Conservation (phyloP, 1,284 basidiomycete genomes). For the Wallemia ichthyophaga region DNA sequence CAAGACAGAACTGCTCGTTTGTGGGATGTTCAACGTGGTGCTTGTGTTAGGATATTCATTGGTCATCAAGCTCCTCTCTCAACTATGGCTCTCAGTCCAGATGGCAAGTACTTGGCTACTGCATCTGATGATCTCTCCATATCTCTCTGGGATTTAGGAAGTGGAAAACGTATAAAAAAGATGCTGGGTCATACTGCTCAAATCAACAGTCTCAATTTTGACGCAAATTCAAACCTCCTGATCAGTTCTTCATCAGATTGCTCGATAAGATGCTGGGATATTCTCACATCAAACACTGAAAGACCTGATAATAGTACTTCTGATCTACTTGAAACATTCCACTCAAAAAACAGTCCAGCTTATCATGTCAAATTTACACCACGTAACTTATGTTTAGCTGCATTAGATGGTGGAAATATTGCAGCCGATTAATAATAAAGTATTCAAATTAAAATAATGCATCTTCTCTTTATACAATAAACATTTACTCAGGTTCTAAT, state of each 20-base stretch:
- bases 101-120: slow-evolving; percentile 73
- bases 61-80: slow-evolving; percentile 82
- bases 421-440: neutral
- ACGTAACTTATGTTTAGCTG: neutral
- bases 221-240: slow-evolving; percentile 61
- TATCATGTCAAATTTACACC: neutral
- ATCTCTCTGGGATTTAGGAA: slow-evolving; percentile 84
- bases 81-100: slow-evolving; percentile 62
- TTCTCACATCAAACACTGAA: slow-evolving; percentile 33
- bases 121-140: slow-evolving; percentile 78
- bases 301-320: neutral
- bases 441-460: neutral
- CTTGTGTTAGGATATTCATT: slow-evolving; percentile 76
- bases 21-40: slow-evolving; percentile 94
- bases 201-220: slow-evolving; percentile 70
- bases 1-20: slow-evolving; percentile 81
- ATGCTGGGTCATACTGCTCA: slow-evolving; percentile 80
- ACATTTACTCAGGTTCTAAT: neutral
- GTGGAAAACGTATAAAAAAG: slow-evolving; percentile 74
- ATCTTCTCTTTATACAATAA: neutral
- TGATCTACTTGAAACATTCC: neutral
- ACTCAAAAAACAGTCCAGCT: neutral
- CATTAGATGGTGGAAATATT: neutral
- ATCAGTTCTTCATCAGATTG: slow-evolving; percentile 73
- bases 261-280: slow-evolving; percentile 91